These are phyloP conservation scores for Basipetospora chlamydospora DNA, from an alignment of 2,329 filamentous ascomycete species.

Conservation along the genomic window DNA sequence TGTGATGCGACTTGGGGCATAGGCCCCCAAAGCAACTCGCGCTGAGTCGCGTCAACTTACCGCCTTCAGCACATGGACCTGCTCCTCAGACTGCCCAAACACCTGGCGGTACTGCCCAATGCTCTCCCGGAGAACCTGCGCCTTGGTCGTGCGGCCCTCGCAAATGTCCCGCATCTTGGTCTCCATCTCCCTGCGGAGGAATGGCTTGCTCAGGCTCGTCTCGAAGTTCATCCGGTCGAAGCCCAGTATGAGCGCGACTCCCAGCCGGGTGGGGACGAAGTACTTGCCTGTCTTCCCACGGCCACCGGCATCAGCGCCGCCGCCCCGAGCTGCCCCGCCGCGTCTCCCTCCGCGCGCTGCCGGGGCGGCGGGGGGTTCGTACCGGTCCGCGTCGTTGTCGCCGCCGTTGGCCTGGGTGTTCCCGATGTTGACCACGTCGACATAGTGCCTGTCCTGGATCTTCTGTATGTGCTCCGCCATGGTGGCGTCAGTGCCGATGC, in stretches of 20 bases:
- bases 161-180: constrained; percentile 94
- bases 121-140: constrained; percentile 66
- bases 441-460: constrained; percentile 83
- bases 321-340: constrained; percentile 26
- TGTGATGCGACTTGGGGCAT: background rate
- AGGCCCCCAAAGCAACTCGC: background rate
- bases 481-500: constrained; percentile 94
- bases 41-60: constrained; percentile 27
- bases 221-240: constrained; percentile 92
- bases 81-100: constrained; percentile 67
- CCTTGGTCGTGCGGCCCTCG: constrained; percentile 63
- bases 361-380: constrained; percentile 20
- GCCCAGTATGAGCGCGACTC: constrained; percentile 81
- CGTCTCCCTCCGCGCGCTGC: constrained; percentile 23
- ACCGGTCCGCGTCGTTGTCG: constrained; percentile 23
- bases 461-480: constrained; percentile 98
- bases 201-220: constrained; percentile 86
- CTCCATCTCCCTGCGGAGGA: constrained; percentile 96
- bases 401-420: constrained; percentile 20
- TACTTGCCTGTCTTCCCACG: constrained; percentile 49
- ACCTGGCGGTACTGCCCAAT: constrained; percentile 76
- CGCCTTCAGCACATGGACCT: constrained; percentile 50
- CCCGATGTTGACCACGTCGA: constrained; percentile 46
- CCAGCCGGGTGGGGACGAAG: constrained; percentile 84
- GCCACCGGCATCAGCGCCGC: constrained; percentile 27